Percentiles rank a stretch among this genome's conserved stretches.
Evolutionary conservation across 257 asterid genomes (phyloP).

Genomic region (Pogostemon cablin): DNA sequence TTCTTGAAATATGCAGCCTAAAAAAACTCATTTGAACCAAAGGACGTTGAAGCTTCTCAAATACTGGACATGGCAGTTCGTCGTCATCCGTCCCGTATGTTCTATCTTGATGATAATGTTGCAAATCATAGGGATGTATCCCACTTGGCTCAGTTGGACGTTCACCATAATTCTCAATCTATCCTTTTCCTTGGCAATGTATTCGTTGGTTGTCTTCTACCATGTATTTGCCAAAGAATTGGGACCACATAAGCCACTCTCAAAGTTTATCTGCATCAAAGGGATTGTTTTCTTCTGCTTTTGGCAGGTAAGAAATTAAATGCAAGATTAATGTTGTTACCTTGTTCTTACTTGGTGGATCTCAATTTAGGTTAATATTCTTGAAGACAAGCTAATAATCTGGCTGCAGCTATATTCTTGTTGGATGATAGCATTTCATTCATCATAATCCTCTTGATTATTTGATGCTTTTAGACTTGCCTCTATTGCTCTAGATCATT

Average conservation of each 20-base stretch:
- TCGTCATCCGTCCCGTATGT: constrained; percentile 77
- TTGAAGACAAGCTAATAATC: no score
- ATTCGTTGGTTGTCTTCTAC: constrained; percentile 79
- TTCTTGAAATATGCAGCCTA: constrained; percentile 59
- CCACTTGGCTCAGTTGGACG: constrained; percentile 86
- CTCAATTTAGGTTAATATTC: no score
- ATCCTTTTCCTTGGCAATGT: constrained; percentile 79
- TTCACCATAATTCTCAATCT: constrained; percentile 70
- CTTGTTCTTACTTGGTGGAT: no score
- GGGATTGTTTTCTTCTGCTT: constrained; percentile 93
- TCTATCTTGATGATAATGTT: constrained; percentile 69
- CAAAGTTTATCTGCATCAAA: constrained; percentile 87
- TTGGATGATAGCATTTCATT: no score
- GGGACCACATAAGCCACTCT: constrained; percentile 81
- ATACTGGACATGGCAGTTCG: constrained; percentile 94
- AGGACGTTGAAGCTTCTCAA: constrained; percentile 64
- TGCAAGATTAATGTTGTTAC: no score
- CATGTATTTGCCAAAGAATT: constrained; percentile 83
- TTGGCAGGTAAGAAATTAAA: constrained; percentile 72
- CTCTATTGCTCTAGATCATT: no score
- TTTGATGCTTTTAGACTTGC: not conserved
- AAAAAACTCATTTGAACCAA: constrained; percentile 64
- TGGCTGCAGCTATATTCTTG: no score
- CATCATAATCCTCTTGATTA: not conserved
- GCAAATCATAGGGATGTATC: constrained; percentile 70